These are phyloP conservation scores for Crotalaria pallida DNA, from an alignment of 306 rosid species.

Conservation along the genomic window DNA sequence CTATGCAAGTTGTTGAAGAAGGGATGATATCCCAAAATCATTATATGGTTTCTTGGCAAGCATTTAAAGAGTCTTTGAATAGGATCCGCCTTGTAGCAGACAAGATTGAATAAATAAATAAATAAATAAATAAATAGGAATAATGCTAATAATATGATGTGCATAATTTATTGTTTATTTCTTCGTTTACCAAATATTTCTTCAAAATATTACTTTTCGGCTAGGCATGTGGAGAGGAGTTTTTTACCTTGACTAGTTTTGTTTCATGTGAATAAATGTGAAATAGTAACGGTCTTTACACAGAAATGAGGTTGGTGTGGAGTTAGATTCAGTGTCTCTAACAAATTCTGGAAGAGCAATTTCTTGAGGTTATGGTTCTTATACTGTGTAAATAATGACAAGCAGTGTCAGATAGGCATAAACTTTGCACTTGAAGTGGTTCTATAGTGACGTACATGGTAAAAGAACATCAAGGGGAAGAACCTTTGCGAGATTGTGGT, in stretches of 20 bases:
- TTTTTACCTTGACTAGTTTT: neutral
- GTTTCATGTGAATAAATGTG: neutral
- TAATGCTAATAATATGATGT: slow-evolving; percentile 23
- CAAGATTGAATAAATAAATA: slow-evolving; percentile 42
- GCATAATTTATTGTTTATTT: slow-evolving; percentile 15
- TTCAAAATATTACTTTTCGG: neutral
- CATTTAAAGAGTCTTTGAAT: slow-evolving; percentile 81
- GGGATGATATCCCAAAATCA: slow-evolving; percentile 86
- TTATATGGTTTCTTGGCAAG: slow-evolving; percentile 84
- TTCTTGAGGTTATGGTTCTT: neutral
- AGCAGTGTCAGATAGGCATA: too few relatives aligned
- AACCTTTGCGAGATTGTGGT: slow-evolving; percentile 37
- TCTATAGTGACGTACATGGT: slow-evolving; percentile 58
- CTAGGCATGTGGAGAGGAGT: neutral
- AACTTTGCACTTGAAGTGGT: slow-evolving; percentile 10
- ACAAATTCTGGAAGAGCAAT: neutral
- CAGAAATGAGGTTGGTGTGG: neutral
- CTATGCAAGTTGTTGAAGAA: slow-evolving; percentile 87
- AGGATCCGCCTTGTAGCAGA: slow-evolving; percentile 76
- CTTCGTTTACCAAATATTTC: neutral
- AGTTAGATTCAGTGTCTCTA: neutral
- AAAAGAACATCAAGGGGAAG: slow-evolving; percentile 60
- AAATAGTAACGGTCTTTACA: neutral
- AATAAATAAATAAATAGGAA: slow-evolving; percentile 27
- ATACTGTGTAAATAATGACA: neutral